phyloP scores from a whole-genome alignment of 495 filamentous ascomycete species.

The Cudoniella acicularis region DNA sequence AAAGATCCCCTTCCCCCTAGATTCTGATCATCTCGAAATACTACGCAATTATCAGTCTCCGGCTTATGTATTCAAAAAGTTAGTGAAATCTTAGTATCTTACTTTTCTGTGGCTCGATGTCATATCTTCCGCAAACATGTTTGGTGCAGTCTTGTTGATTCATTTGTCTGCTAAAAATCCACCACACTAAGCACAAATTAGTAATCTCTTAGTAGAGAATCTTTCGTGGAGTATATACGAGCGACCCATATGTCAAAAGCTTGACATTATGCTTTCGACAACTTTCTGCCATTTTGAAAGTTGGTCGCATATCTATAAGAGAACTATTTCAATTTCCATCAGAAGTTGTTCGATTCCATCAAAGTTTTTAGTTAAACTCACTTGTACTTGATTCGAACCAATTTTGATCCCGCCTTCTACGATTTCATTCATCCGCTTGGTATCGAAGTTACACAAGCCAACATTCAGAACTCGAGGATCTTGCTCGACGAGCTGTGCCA shows the following conservation, averaged over 20 bases:
- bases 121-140: constrained; percentile 33
- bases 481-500: constrained; percentile 29
- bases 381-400: constrained; percentile 41
- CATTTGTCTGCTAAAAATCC: constrained; percentile 39
- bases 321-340: constrained; percentile 35
- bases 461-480: constrained; percentile 31
- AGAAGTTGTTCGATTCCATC: not conserved
- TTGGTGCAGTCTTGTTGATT: constrained; percentile 31
- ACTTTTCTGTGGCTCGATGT: constrained; percentile 44
- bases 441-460: constrained; percentile 44
- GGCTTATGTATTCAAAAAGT: too few relatives aligned
- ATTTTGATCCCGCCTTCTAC: constrained; percentile 32
- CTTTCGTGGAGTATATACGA: constrained; percentile 22
- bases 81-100: too few relatives aligned
- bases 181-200: constrained; percentile 34
- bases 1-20: constrained; percentile 33
- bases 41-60: too few relatives aligned
- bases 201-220: not conserved
- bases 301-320: constrained; percentile 38
- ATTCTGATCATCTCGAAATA: constrained; percentile 38
- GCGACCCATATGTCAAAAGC: constrained; percentile 41
- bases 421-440: constrained; percentile 31
- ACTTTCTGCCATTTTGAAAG: constrained; percentile 32
- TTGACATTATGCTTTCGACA: constrained; percentile 37
- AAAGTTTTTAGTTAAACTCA: constrained; percentile 1